Conservation (phyloP, 1,284 basidiomycete species). For the Cutaneotrichosporon mucoides region DNA sequence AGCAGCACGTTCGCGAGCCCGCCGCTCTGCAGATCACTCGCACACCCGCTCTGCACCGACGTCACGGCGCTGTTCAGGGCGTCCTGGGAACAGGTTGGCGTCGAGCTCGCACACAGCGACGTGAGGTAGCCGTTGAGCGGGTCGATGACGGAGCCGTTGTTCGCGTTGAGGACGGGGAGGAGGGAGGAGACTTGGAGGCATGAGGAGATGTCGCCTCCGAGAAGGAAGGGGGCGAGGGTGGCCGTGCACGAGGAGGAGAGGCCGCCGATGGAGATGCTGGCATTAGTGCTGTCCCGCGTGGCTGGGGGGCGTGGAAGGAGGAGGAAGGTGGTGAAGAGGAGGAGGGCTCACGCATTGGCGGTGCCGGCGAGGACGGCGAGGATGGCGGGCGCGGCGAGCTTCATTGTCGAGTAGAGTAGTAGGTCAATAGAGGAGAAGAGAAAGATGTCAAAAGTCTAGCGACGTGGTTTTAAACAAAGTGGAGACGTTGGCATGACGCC, state of each 20-base stretch:
- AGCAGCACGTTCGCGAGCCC: slow-evolving; percentile 18
- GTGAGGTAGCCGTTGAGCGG: slow-evolving; percentile 37
- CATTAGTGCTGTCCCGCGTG: not conserved
- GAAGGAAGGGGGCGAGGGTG: not conserved
- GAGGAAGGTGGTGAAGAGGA: too few species aligned
- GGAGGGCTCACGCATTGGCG: not conserved
- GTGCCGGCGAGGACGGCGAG: not conserved
- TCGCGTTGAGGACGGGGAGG: slow-evolving; percentile 24
- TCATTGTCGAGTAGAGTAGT: not conserved
- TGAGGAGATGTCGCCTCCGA: slow-evolving; percentile 1
- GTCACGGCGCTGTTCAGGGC: slow-evolving; percentile 31
- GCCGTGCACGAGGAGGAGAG: not conserved
- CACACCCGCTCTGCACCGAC: slow-evolving; percentile 2
- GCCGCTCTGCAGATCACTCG: slow-evolving; percentile 6
- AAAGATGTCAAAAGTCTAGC: too few species aligned
- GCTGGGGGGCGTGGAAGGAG: not conserved
- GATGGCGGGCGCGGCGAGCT: not conserved
- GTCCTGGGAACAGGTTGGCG: slow-evolving; percentile 38
- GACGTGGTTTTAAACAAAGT: too few species aligned
- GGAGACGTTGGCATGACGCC: too few species aligned
- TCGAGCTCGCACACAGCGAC: slow-evolving; percentile 31
- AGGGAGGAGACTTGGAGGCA: slow-evolving; percentile 36
- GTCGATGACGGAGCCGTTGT: slow-evolving; percentile 27
- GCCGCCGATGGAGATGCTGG: not conserved
- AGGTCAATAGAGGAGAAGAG: too few species aligned